These are phyloP conservation scores for Botrytis fragariae DNA, from an alignment of 2,329 filamentous ascomycete species.

Conservation along the genomic window DNA sequence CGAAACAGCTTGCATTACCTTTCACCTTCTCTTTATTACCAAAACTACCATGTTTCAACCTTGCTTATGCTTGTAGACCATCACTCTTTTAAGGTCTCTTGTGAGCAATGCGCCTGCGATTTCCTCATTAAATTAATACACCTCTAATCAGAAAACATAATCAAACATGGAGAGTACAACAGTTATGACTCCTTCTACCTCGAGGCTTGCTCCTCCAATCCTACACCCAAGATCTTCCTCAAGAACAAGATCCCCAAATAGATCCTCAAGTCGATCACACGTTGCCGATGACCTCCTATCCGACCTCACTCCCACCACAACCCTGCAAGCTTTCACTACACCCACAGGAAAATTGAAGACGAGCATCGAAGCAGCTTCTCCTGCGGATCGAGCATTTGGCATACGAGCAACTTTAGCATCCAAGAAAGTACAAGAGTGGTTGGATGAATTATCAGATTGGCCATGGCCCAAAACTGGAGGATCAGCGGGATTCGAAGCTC, in stretches of 20 bases:
- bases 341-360: constrained; percentile 52
- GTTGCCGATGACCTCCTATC: constrained; percentile 56
- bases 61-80: constrained; percentile 8
- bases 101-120: constrained; percentile 27
- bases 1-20: constrained; percentile 19
- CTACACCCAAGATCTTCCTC: constrained; percentile 26
- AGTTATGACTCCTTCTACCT: constrained; percentile 26
- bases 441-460: constrained; percentile 65
- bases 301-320: constrained; percentile 59
- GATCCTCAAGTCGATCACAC: constrained; percentile 28
- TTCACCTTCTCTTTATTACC: constrained; percentile 6
- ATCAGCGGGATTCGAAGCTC: constrained; percentile 54
- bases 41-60: constrained; percentile 9
- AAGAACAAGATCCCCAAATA: constrained; percentile 28
- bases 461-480: constrained; percentile 52
- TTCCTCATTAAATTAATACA: constrained; percentile 8
- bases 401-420: constrained; percentile 68
- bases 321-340: constrained; percentile 57
- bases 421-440: constrained; percentile 70
- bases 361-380: constrained; percentile 62
- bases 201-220: constrained; percentile 28
- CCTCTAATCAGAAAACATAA: constrained; percentile 18
- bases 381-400: constrained; percentile 68
- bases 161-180: constrained; percentile 29
- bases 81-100: constrained; percentile 19